A percentile compares a stretch with the other conserved stretches of the same genome.
These are phyloP conservation scores for Phytopythium sindhum DNA, from an alignment of 352 stramenopile genomes.

Conservation along the genomic window DNA sequence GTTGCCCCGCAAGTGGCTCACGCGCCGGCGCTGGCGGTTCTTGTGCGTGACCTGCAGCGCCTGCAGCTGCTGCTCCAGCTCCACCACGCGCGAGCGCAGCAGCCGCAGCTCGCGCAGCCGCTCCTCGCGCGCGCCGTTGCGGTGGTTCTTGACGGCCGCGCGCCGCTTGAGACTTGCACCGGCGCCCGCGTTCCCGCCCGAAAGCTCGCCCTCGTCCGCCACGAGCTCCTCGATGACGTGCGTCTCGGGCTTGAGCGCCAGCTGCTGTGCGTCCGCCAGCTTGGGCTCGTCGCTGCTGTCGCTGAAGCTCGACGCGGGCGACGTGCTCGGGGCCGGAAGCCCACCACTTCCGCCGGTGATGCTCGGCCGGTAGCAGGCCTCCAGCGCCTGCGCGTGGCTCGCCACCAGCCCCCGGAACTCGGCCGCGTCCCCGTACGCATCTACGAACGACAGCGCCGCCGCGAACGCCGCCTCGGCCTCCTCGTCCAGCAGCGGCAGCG, in stretches of 20 bases:
- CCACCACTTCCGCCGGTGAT: background rate
- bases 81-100: slow-evolving; percentile 17
- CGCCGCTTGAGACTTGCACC: background rate
- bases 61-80: slow-evolving; percentile 12
- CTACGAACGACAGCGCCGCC: slow-evolving; percentile 27
- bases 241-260: background rate
- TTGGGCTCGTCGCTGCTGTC: slow-evolving; percentile 1
- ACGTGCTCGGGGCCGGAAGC: background rate
- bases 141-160: slow-evolving; percentile 19
- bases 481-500: slow-evolving; percentile 23
- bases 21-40: slow-evolving; percentile 3
- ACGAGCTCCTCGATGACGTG: slow-evolving; percentile 4
- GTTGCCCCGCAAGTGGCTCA: background rate
- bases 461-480: slow-evolving; percentile 22
- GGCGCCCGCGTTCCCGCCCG: background rate
- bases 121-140: slow-evolving; percentile 33
- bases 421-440: slow-evolving; percentile 15
- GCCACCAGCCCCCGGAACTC: slow-evolving; percentile 1
- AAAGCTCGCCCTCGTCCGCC: background rate
- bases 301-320: background rate
- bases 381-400: background rate
- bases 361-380: background rate
- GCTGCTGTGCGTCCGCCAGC: slow-evolving; percentile 6
- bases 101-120: slow-evolving; percentile 24
- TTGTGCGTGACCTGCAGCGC: slow-evolving; percentile 7